Evolutionary conservation across 345 rosid species (phyloP).

Genomic region (Pugionium cornutum): DNA sequence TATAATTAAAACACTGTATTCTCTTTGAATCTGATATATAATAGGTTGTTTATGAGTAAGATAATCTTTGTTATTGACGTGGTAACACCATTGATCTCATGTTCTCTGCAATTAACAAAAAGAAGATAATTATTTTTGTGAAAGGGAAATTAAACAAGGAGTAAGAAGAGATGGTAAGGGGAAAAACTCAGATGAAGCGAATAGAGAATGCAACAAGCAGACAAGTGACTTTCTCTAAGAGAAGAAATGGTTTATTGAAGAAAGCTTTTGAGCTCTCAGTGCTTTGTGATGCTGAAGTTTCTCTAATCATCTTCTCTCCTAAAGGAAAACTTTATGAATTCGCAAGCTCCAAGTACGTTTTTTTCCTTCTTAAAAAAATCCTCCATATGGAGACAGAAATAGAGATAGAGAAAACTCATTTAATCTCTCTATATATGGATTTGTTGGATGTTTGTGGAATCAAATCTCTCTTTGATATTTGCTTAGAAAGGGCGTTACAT

Average conservation of each 20-base stretch:
- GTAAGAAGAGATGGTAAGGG: constrained; percentile 59
- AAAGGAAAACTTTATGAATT: constrained; percentile 71
- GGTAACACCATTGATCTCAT: constrained; percentile 34
- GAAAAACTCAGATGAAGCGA: constrained; percentile 72
- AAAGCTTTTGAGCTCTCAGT: constrained; percentile 80
- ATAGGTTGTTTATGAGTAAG: constrained; percentile 11
- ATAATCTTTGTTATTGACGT: constrained; percentile 19
- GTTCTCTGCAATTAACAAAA: constrained; percentile 11
- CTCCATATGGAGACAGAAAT: neutral
- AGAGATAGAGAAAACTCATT: neutral
- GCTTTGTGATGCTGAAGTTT: constrained; percentile 80
- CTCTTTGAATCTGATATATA: neutral
- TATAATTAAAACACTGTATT: neutral
- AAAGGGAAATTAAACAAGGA: constrained; percentile 18
- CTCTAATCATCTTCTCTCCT: constrained; percentile 70
- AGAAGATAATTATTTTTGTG: neutral
- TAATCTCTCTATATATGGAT: constrained; percentile 15
- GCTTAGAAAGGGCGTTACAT: constrained; percentile 8
- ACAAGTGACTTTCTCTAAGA: constrained; percentile 81
- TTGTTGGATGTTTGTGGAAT: constrained; percentile 24
- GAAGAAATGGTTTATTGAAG: constrained; percentile 72
- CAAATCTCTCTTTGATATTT: constrained; percentile 31
- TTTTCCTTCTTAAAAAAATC: neutral
- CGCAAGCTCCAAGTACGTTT: constrained; percentile 57
- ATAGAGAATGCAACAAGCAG: constrained; percentile 80